phyloP scores from a whole-genome alignment of 495 filamentous ascomycete genomes.

The Tuber borchii region DNA sequence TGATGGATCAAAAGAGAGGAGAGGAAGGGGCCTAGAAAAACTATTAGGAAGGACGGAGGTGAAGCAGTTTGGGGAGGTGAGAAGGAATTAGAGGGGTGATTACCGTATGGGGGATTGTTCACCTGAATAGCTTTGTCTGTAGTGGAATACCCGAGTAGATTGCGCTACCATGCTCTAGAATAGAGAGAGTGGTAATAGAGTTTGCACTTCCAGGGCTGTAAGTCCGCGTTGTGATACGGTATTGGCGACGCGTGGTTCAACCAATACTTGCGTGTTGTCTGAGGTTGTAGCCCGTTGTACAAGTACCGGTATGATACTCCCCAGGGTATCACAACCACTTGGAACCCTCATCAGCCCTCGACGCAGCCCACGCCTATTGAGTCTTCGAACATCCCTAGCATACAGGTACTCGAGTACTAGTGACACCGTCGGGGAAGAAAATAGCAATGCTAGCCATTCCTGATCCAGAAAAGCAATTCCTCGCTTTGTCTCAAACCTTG shows the following conservation, averaged over 20 bases:
- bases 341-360: neutral
- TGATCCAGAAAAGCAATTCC: too few relatives aligned
- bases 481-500: too few relatives aligned
- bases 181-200: neutral
- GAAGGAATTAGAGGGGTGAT: neutral
- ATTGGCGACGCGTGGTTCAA: neutral
- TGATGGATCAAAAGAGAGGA: slow-evolving; percentile 54
- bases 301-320: too few relatives aligned
- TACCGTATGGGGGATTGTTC: neutral
- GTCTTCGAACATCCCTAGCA: neutral
- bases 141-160: neutral
- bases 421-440: too few relatives aligned
- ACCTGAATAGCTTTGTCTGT: neutral
- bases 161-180: neutral
- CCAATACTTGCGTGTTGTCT: neutral
- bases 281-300: neutral
- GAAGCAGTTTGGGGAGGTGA: too few relatives aligned
- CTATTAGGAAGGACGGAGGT: slow-evolving; percentile 37
- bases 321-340: neutral
- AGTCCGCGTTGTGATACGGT: too few relatives aligned
- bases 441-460: too few relatives aligned
- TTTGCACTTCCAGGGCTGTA: neutral
- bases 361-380: neutral
- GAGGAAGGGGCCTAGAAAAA: slow-evolving; percentile 53
- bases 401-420: too few relatives aligned